These are phyloP conservation scores for Metschnikowia bowlesiae DNA, from an alignment of 805 yeast species.

Conservation along the genomic window DNA sequence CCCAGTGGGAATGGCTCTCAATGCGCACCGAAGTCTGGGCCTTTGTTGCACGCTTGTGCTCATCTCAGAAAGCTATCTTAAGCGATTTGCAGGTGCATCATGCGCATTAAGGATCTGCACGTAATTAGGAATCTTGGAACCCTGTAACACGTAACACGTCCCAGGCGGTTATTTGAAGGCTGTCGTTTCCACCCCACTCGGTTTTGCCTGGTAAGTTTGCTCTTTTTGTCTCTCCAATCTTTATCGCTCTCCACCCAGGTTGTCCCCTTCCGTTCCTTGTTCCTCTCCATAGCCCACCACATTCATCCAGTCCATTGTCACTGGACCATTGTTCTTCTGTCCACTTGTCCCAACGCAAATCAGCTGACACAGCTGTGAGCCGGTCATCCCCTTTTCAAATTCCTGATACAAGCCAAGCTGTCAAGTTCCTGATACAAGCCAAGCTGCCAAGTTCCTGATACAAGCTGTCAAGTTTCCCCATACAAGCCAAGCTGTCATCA, in stretches of 20 bases:
- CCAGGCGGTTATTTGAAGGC: background rate
- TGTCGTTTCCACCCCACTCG: background rate
- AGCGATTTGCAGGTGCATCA: background rate
- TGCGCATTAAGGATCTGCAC: background rate
- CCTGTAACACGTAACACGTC: conserved; percentile 1
- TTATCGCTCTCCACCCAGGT: background rate
- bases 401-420: too few relatives aligned
- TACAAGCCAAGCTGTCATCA: too few relatives aligned
- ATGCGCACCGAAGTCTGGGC: too few relatives aligned
- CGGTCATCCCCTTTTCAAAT: too few relatives aligned
- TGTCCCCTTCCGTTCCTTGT: background rate
- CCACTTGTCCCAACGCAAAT: background rate
- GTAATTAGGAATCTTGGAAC: background rate
- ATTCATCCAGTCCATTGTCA: background rate
- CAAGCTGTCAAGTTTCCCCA: too few relatives aligned
- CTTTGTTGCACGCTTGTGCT: background rate
- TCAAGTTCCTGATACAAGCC: too few relatives aligned
- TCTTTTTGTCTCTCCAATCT: background rate
- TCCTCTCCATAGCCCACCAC: background rate
- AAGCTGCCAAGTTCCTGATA: too few relatives aligned
- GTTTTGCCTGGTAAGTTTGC: background rate
- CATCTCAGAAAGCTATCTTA: background rate
- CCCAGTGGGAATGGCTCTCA: background rate
- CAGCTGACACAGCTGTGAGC: background rate
- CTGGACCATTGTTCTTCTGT: background rate